Evolutionary conservation across 306 rosid genomes (phyloP).

Genomic region (Ammopiptanthus mongolicus): DNA sequence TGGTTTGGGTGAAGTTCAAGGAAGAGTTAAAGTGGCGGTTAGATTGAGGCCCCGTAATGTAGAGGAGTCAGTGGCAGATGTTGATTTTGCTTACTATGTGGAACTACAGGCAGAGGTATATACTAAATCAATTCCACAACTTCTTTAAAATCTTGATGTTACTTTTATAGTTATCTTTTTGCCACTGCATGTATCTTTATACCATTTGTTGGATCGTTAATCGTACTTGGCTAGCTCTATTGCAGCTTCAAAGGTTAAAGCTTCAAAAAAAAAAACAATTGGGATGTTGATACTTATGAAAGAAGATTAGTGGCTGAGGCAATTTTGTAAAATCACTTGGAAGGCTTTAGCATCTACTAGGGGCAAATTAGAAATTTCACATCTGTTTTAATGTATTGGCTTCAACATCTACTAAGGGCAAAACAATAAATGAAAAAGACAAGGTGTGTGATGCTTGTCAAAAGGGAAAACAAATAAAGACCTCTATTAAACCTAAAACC

Average conservation of each 20-base stretch:
- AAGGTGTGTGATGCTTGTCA: too few relatives aligned
- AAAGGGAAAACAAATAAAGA: too few relatives aligned
- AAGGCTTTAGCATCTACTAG: too few relatives aligned
- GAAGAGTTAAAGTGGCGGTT: constrained; percentile 98
- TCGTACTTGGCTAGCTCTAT: constrained; percentile 17
- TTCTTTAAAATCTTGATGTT: neutral
- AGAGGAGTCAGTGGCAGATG: constrained; percentile 72
- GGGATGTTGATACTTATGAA: constrained; percentile 97
- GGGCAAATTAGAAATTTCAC: too few relatives aligned
- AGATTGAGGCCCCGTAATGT: constrained; percentile 79
- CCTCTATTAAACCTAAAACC: too few relatives aligned
- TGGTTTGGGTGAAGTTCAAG: constrained; percentile 62
- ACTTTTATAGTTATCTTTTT: constrained; percentile 1
- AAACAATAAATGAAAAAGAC: too few relatives aligned
- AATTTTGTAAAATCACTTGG: too few relatives aligned
- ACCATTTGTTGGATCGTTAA: neutral
- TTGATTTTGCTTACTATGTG: constrained; percentile 96
- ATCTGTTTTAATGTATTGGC: too few relatives aligned
- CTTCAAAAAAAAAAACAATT: constrained; percentile 92
- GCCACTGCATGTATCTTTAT: neutral
- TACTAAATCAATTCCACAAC: neutral
- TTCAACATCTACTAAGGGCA: too few relatives aligned
- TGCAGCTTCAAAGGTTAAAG: constrained; percentile 93
- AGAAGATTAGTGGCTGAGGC: too few relatives aligned
- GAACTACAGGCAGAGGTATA: constrained; percentile 95